Percentiles rank a stretch among this genome's conserved stretches.
phyloP scores from a whole-genome alignment of 257 asterid genomes.

The Nicotiana knightiana region DNA sequence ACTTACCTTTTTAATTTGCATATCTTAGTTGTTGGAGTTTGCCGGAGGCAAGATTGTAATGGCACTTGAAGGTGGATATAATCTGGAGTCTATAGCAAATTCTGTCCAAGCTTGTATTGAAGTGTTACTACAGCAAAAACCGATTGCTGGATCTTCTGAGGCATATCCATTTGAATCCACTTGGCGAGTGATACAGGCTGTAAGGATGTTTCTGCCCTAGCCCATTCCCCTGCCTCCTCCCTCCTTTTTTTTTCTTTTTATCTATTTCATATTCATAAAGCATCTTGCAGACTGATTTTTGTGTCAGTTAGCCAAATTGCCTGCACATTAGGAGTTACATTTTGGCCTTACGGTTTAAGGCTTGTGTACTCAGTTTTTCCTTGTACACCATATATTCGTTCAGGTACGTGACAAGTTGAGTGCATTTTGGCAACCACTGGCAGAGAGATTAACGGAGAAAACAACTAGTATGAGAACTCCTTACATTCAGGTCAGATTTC shows the following conservation, averaged over 20 bases:
- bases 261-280: neutral
- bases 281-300: neutral
- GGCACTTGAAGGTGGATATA: slow-evolving; percentile 99
- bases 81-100: slow-evolving; percentile 68
- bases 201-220: slow-evolving; percentile 18
- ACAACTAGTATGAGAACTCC: slow-evolving; percentile 33
- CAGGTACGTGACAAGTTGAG: slow-evolving; percentile 64
- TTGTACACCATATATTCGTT: slow-evolving; percentile 5
- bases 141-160: slow-evolving; percentile 42
- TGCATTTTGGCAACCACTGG: slow-evolving; percentile 65
- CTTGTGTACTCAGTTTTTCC: neutral
- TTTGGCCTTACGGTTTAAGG: neutral
- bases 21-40: slow-evolving; percentile 66
- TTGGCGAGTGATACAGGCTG: slow-evolving; percentile 77
- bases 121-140: slow-evolving; percentile 55
- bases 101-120: slow-evolving; percentile 77
- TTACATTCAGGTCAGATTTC: slow-evolving; percentile 35
- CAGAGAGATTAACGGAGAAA: slow-evolving; percentile 41
- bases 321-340: neutral
- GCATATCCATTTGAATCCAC: slow-evolving; percentile 79
- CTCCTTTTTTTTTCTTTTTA: neutral
- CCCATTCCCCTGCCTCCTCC: neutral
- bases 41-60: slow-evolving; percentile 85
- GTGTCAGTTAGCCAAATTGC: neutral
- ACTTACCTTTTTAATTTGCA: slow-evolving; percentile 11